These are phyloP conservation scores for Fomitopsis pinicola DNA, from an alignment of 1,284 basidiomycete genomes.

Conservation along the genomic window DNA sequence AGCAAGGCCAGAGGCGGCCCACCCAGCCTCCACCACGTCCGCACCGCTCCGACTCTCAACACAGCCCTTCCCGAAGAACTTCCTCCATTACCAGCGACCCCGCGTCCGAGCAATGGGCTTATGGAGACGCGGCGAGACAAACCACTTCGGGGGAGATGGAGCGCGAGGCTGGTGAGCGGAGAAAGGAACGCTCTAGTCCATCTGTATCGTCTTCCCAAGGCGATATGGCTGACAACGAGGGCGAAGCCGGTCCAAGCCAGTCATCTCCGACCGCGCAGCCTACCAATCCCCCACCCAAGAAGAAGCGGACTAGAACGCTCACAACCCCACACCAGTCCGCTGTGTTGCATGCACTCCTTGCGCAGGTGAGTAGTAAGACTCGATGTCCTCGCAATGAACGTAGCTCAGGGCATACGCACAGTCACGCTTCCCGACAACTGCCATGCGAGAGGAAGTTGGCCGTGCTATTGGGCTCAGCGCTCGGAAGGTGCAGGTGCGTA, in stretches of 20 bases:
- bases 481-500: constrained; percentile 78
- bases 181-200: constrained; percentile 24
- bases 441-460: constrained; percentile 80
- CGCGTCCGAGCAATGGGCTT: constrained; percentile 8
- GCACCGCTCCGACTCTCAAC: constrained; percentile 13
- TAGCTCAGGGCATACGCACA: constrained; percentile 25
- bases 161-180: constrained; percentile 9
- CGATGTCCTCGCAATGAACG: background rate
- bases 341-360: constrained; percentile 73
- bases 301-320: constrained; percentile 75
- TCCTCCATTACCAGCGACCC: constrained; percentile 12
- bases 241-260: constrained; percentile 26
- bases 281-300: constrained; percentile 47
- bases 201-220: constrained; percentile 30
- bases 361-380: constrained; percentile 49
- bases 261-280: constrained; percentile 16
- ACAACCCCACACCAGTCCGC: constrained; percentile 83
- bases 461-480: constrained; percentile 79
- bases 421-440: constrained; percentile 84
- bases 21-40: constrained; percentile 15
- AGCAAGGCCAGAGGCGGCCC: constrained; percentile 10
- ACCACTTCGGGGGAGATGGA: constrained; percentile 11
- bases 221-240: constrained; percentile 30
- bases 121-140: constrained; percentile 8
- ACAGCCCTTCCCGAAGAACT: constrained; percentile 12